Conservation (phyloP, 805 yeast genomes). For the Candida pseudoglaebosa region DNA sequence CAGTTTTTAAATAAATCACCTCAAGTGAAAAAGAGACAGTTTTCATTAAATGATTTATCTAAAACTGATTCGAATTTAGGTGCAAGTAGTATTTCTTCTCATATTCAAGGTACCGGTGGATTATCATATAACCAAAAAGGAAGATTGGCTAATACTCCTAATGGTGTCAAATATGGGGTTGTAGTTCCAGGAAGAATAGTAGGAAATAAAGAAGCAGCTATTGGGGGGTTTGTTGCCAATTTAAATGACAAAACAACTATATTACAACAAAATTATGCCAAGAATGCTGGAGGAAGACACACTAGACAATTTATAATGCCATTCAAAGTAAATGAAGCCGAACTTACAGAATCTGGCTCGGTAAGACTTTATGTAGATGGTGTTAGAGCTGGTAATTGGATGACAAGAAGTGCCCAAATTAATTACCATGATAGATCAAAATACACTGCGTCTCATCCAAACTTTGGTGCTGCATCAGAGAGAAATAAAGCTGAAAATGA, state of each 20-base stretch:
- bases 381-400: conserved; percentile 39
- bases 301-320: conserved; percentile 42
- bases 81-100: conserved; percentile 10
- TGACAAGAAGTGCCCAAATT: conserved; percentile 20
- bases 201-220: conserved; percentile 48
- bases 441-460: conserved; percentile 30
- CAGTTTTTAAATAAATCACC: conserved; percentile 25
- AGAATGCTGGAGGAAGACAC: conserved; percentile 38
- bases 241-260: conserved; percentile 32
- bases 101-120: conserved; percentile 70
- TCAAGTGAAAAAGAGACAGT: conserved; percentile 18
- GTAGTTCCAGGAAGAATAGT: conserved; percentile 69
- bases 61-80: conserved; percentile 14
- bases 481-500: conserved; percentile 30
- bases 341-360: conserved; percentile 32
- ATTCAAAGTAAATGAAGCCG: conserved; percentile 37
- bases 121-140: conserved; percentile 68
- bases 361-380: conserved; percentile 38
- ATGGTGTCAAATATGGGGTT: conserved; percentile 54
- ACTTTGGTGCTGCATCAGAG: conserved; percentile 29
- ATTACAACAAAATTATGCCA: conserved; percentile 37
- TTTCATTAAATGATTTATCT: conserved; percentile 20
- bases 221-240: conserved; percentile 42
- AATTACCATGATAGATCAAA: conserved; percentile 5
- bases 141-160: conserved; percentile 63